Conservation (phyloP, 1,284 basidiomycete genomes). For the Kwoniella shivajii region DNA sequence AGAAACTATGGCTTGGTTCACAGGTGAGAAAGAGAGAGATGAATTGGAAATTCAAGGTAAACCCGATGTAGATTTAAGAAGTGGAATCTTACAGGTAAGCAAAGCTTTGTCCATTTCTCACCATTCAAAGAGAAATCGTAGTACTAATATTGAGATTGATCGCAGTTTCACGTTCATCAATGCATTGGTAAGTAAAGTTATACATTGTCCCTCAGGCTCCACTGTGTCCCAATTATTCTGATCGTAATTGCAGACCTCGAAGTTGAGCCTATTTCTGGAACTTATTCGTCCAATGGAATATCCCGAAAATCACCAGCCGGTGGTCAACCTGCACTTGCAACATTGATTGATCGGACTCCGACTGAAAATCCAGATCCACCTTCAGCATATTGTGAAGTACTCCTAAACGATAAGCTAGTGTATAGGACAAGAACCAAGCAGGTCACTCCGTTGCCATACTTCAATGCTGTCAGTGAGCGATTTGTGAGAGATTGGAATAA, state of each 20-base stretch:
- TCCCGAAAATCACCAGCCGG: slow-evolving; percentile 36
- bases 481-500: slow-evolving; percentile 57
- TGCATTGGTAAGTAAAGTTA: slow-evolving; percentile 37
- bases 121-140: background rate
- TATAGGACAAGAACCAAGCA: slow-evolving; percentile 56
- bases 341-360: slow-evolving; percentile 44
- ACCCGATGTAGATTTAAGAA: slow-evolving; percentile 38
- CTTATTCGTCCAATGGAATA: slow-evolving; percentile 33
- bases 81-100: slow-evolving; percentile 46
- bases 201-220: background rate
- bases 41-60: slow-evolving; percentile 48
- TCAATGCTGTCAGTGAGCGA: slow-evolving; percentile 57
- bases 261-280: slow-evolving; percentile 41
- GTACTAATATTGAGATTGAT: background rate
- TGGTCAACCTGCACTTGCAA: slow-evolving; percentile 47
- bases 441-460: slow-evolving; percentile 54
- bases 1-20: slow-evolving; percentile 49
- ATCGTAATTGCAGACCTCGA: slow-evolving; percentile 40
- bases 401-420: slow-evolving; percentile 56
- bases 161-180: slow-evolving; percentile 52
- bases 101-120: background rate
- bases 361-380: slow-evolving; percentile 51
- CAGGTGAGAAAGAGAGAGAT: slow-evolving; percentile 49
- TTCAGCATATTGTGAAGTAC: slow-evolving; percentile 54
- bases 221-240: background rate